Evolutionary conservation across 108 stramenopile species (phyloP).

Genomic region (Nitzschia putrida): DNA sequence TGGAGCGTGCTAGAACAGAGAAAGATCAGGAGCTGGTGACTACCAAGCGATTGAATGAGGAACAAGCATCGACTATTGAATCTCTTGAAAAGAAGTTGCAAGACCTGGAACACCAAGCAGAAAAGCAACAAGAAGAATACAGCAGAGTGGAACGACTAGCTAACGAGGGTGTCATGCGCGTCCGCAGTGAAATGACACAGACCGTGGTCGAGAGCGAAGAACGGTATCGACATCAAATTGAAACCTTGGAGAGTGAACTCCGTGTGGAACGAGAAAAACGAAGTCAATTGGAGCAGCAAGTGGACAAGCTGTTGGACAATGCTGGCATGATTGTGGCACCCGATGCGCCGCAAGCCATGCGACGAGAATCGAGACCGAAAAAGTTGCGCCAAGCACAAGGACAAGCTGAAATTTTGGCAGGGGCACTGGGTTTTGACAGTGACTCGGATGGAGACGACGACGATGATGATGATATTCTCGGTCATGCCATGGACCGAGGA

Average conservation of each 20-base stretch:
- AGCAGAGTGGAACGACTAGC: slow-evolving; percentile 58
- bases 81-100: slow-evolving; percentile 39
- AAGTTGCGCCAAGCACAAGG: slow-evolving; percentile 56
- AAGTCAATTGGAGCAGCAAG: slow-evolving; percentile 57
- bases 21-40: slow-evolving; percentile 49
- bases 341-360: neutral
- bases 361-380: slow-evolving; percentile 45
- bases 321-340: slow-evolving; percentile 33
- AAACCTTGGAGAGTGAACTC: slow-evolving; percentile 57
- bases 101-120: slow-evolving; percentile 43
- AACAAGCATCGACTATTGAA: slow-evolving; percentile 43
- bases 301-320: slow-evolving; percentile 64
- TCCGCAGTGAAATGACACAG: slow-evolving; percentile 74
- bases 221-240: slow-evolving; percentile 67
- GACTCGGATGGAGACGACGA: slow-evolving; percentile 60
- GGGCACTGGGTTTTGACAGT: slow-evolving; percentile 59
- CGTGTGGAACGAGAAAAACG: slow-evolving; percentile 61
- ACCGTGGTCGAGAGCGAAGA: slow-evolving; percentile 78
- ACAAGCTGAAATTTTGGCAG: slow-evolving; percentile 74
- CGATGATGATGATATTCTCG: slow-evolving; percentile 19
- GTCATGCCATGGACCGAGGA: slow-evolving; percentile 26
- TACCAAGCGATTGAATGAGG: slow-evolving; percentile 46
- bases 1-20: slow-evolving; percentile 54
- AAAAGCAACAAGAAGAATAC: slow-evolving; percentile 56
- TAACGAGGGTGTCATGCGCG: slow-evolving; percentile 67